Percentiles rank a stretch among this genome's conserved stretches.
Conservation (phyloP, 1,139 yeast species). For the Scheffersomyces lignicola region DNA sequence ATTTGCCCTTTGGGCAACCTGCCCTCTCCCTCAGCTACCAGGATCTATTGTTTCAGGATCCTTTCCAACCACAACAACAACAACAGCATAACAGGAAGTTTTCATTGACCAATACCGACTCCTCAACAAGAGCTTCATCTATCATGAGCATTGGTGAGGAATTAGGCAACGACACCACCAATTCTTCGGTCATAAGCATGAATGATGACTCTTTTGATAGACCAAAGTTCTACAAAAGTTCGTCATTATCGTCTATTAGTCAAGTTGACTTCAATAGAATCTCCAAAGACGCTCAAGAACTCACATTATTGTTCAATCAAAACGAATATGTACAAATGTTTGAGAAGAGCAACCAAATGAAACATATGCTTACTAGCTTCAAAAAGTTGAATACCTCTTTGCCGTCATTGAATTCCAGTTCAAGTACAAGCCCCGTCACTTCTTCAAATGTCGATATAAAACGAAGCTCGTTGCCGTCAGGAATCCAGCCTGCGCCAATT, state of each 20-base stretch:
- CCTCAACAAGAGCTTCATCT: constrained; percentile 42
- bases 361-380: constrained; percentile 26
- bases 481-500: constrained; percentile 3
- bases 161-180: not conserved
- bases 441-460: constrained; percentile 3
- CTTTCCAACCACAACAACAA: constrained; percentile 22
- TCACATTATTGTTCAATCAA: constrained; percentile 40
- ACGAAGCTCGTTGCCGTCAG: not conserved
- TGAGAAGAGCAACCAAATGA: constrained; percentile 41
- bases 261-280: constrained; percentile 21
- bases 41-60: constrained; percentile 19
- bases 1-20: constrained; percentile 65
- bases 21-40: constrained; percentile 26
- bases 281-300: constrained; percentile 50
- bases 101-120: constrained; percentile 13
- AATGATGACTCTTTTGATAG: constrained; percentile 1
- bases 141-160: constrained; percentile 19
- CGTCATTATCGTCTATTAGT: constrained; percentile 1
- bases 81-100: constrained; percentile 12
- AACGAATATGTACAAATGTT: constrained; percentile 34
- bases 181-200: constrained; percentile 1
- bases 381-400: constrained; percentile 16
- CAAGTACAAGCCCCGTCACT: constrained; percentile 1
- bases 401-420: constrained; percentile 4
- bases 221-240: constrained; percentile 1